Evolutionary conservation across 1,139 yeast genomes (phyloP).

Genomic region (Geotrichum citri-aurantii): DNA sequence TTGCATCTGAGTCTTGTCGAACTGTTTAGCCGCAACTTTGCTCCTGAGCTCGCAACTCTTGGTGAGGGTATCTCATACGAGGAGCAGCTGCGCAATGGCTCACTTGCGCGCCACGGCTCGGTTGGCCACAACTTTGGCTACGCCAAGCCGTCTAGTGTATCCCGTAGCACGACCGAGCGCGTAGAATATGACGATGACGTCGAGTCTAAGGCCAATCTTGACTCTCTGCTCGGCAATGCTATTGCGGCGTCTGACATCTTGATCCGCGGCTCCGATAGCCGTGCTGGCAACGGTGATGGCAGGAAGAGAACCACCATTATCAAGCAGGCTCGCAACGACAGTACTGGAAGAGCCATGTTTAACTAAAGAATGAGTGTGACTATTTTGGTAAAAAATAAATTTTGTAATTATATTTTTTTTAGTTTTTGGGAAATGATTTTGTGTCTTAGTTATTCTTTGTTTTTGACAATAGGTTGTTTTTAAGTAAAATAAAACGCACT

Average conservation of each 20-base stretch:
- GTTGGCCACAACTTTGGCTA: conserved; percentile 10
- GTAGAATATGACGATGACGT: conserved; percentile 12
- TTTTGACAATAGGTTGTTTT: too few relatives aligned
- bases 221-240: conserved; percentile 19
- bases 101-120: conserved; percentile 14
- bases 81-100: conserved; percentile 18
- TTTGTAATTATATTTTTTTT: neutral
- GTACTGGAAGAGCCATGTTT: conserved; percentile 13
- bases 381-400: too few relatives aligned
- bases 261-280: conserved; percentile 17
- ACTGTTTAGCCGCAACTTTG: conserved; percentile 62
- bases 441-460: too few relatives aligned
- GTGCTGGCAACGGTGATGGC: conserved; percentile 10
- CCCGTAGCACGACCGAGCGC: conserved; percentile 4
- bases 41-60: conserved; percentile 49
- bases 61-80: conserved; percentile 30
- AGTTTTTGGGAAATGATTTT: neutral
- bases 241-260: conserved; percentile 20
- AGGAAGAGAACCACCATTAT: conserved; percentile 14
- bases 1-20: conserved; percentile 64
- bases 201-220: conserved; percentile 17
- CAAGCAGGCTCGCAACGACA: conserved; percentile 10
- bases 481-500: too few relatives aligned
- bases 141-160: conserved; percentile 4
- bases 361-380: conserved; percentile 8